phyloP scores from a whole-genome alignment of 768 basidiomycete genomes.

The Boletus rubroflammeus region DNA sequence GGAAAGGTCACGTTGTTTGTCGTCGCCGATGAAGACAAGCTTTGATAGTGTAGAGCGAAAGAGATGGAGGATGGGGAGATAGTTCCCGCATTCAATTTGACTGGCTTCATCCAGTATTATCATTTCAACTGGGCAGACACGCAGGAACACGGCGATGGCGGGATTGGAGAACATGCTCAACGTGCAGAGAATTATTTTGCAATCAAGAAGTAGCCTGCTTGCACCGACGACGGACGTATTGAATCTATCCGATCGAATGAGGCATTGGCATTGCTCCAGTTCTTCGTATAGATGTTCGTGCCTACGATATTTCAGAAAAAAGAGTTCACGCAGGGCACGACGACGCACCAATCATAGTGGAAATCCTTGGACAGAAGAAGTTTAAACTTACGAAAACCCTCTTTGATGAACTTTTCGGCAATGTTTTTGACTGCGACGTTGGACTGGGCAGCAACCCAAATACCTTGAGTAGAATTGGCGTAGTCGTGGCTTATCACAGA shows the following conservation, averaged over 20 bases:
- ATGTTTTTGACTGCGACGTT: constrained; percentile 54
- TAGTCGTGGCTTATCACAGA: constrained; percentile 25
- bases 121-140: constrained; percentile 32
- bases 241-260: constrained; percentile 39
- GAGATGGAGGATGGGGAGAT: constrained; percentile 33
- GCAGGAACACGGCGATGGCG: constrained; percentile 11
- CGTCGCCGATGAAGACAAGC: constrained; percentile 39
- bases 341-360: constrained; percentile 42
- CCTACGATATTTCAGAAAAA: constrained; percentile 28
- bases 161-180: constrained; percentile 43
- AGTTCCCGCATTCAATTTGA: constrained; percentile 43
- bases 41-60: constrained; percentile 29
- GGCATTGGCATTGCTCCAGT: constrained; percentile 24
- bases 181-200: constrained; percentile 44
- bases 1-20: constrained; percentile 33
- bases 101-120: constrained; percentile 48
- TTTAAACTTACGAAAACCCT: constrained; percentile 34
- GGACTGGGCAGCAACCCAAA: constrained; percentile 46
- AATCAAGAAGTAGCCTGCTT: constrained; percentile 24
- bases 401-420: constrained; percentile 40
- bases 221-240: constrained; percentile 10
- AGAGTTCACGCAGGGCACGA: background rate
- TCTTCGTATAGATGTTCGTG: constrained; percentile 48
- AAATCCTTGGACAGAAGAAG: constrained; percentile 46
- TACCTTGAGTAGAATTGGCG: constrained; percentile 7